These are phyloP conservation scores for Leishmania lainsoni DNA, from an alignment of 208 protist species.

Conservation along the genomic window DNA sequence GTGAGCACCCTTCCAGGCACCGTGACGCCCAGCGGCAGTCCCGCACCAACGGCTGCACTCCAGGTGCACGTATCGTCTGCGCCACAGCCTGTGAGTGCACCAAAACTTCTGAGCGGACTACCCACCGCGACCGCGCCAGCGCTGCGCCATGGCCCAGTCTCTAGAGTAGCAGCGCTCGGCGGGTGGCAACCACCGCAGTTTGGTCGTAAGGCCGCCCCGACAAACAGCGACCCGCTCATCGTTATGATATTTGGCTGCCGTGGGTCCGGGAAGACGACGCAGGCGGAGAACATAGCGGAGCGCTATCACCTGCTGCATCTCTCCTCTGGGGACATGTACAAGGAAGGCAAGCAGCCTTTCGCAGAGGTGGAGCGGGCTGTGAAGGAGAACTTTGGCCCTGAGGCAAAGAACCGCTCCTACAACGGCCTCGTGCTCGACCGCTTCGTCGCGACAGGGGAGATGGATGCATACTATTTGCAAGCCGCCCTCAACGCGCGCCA, in stretches of 20 bases:
- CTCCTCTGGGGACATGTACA: constrained; percentile 71
- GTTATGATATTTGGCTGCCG: constrained; percentile 81
- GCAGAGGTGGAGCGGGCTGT: constrained; percentile 63
- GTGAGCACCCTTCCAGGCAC: too few species aligned
- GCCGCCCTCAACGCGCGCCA: constrained; percentile 46
- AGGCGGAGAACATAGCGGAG: constrained; percentile 51
- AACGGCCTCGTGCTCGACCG: constrained; percentile 85
- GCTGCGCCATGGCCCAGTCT: background rate
- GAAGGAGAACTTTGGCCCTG: constrained; percentile 63
- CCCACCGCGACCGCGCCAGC: background rate
- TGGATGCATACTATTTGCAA: constrained; percentile 88
- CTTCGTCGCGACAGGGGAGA: constrained; percentile 78
- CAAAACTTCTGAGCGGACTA: background rate
- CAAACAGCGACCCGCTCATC: constrained; percentile 52
- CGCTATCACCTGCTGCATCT: constrained; percentile 76
- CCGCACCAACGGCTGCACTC: constrained; percentile 3
- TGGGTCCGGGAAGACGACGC: constrained; percentile 85
- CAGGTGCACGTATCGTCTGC: background rate
- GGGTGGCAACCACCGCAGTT: constrained; percentile 36
- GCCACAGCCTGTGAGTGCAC: background rate
- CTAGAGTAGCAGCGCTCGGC: constrained; percentile 1
- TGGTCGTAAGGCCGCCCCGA: constrained; percentile 23
- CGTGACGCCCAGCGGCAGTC: background rate
- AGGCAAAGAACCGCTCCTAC: constrained; percentile 45
- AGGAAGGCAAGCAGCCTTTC: constrained; percentile 77